Conservation (phyloP, 179 eudicot species). For the Vitellaria paradoxa region DNA sequence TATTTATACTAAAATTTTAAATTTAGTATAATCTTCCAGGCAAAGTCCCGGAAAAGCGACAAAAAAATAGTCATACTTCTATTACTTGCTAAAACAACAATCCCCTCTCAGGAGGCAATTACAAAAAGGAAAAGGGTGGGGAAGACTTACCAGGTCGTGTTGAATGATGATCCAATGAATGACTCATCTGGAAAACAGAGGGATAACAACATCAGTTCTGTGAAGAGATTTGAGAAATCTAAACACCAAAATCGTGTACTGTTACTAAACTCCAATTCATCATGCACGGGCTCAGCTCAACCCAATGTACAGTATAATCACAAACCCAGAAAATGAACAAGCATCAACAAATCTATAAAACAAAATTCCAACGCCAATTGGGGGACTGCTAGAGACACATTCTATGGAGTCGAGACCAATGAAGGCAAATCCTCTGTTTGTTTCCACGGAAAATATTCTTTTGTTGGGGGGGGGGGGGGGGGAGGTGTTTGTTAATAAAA, state of each 20-base stretch:
- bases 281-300: neutral
- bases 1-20: neutral
- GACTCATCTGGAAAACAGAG: constrained; percentile 14
- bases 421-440: neutral
- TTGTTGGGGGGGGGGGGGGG: no score
- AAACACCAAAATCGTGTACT: neutral
- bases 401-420: neutral
- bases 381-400: neutral
- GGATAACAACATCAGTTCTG: neutral
- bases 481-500: no score
- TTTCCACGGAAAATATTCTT: neutral
- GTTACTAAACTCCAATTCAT: neutral
- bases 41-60: neutral
- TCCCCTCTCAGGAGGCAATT: neutral
- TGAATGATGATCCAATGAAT: constrained; percentile 14
- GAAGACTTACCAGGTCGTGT: constrained; percentile 17
- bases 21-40: neutral
- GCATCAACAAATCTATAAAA: neutral
- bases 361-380: neutral
- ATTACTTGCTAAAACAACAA: neutral
- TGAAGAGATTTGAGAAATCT: neutral
- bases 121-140: neutral
- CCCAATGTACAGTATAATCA: neutral
- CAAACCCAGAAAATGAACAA: neutral
- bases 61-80: neutral